Evolutionary conservation across 2,329 filamentous ascomycete species (phyloP), one percentile per base, ranked within the genome.

Genomic region (Botrytis galanthina): DNA sequence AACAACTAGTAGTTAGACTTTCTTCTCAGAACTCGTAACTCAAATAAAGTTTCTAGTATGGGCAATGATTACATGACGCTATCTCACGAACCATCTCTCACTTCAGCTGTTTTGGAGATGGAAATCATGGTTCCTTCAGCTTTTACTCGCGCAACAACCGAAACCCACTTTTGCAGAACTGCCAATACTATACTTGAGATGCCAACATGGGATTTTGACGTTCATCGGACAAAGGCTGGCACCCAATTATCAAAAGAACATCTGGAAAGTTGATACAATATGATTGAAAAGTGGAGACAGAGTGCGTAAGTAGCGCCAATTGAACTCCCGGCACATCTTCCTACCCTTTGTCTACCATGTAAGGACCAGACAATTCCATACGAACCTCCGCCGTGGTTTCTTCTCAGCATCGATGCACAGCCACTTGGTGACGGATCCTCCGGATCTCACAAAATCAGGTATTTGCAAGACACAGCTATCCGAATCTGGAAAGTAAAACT

Each of bases 391-490:
- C 48, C n/a, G n/a, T 42, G 46, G 22, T 42, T 4, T 59, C 44
- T 26, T 57, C 26, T 59, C 46, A 67, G 57, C 70, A 39, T 39
- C 46, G 61, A 72, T 59, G n/a, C 46, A 67, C 37, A 46, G 70
- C 70, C 61, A 72, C 61, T 67, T 37, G 61, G 48, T 67, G 32
- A 26, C 46, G 29, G 44, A 26, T 35, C 22, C 10, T 37, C 6
- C 39, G 26, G 37, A 69, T 69, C 66, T 69, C 48, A 57, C 5
- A 57, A 69, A 69, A 69, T 44, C 66, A 57, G 20, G 66, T 37
- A 57, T 57, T 29, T 57, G 48, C 7, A 26, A 67, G 8, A 29
- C 37, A 54, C 18, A 68, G 64, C 48, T 54, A 57, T 42, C 16
- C 35, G 5, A 57, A 20, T 42, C 26, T 29, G 35, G 26, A 42